These are phyloP conservation scores for Naematelia aurantialba DNA, from an alignment of 768 basidiomycete genomes.

Conservation along the genomic window DNA sequence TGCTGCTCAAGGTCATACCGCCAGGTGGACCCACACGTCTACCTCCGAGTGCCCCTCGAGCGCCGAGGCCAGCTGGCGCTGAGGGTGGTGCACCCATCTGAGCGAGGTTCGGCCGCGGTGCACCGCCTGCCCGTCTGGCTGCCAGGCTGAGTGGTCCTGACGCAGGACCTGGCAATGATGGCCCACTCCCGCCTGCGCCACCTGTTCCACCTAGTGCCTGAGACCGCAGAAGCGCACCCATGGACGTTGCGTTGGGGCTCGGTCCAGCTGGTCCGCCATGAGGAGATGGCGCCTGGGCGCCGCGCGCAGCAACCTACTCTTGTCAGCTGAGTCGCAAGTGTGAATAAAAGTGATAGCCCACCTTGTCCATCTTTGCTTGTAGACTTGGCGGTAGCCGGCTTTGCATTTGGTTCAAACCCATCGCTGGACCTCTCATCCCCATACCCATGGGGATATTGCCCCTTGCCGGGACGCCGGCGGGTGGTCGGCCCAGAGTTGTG, in stretches of 20 bases:
- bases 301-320: conserved; percentile 32
- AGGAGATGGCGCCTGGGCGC: conserved; percentile 22
- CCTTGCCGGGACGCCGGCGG: not conserved
- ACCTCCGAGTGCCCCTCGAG: conserved; percentile 50
- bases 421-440: conserved; percentile 38
- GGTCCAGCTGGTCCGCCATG: conserved; percentile 20
- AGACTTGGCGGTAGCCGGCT: conserved; percentile 71
- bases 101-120: conserved; percentile 15
- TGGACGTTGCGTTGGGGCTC: conserved; percentile 44
- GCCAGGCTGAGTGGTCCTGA: conserved; percentile 50
- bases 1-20: conserved; percentile 58
- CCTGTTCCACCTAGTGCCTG: conserved; percentile 33
- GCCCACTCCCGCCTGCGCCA: conserved; percentile 6
- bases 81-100: conserved; percentile 14
- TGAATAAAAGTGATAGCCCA: conserved; percentile 52
- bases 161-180: conserved; percentile 36
- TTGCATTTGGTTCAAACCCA: conserved; percentile 20
- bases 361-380: conserved; percentile 90
- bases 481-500: not conserved
- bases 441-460: conserved; percentile 33
- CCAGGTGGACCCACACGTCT: conserved; percentile 48
- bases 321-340: conserved; percentile 7
- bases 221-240: conserved; percentile 45
- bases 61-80: conserved; percentile 23
- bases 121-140: conserved; percentile 49